A percentile compares a stretch with the other conserved stretches of the same genome.
phyloP scores from a whole-genome alignment of 306 rosid genomes.

The Ceratonia siliqua region DNA sequence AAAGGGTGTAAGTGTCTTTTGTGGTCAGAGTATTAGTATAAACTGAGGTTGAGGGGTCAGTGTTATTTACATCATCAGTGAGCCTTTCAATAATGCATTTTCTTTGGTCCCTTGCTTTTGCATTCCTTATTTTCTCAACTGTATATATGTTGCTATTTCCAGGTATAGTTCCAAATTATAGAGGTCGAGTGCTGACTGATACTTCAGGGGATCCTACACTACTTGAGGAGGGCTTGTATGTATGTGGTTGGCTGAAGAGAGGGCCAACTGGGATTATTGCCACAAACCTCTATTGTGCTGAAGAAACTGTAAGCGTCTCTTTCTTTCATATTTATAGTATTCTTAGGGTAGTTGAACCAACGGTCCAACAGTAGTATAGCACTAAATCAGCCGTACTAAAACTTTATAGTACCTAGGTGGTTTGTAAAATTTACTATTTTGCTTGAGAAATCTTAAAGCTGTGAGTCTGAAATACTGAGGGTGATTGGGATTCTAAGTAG shows the following conservation, averaged over 20 bases:
- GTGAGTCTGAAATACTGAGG: background rate
- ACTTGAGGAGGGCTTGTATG: constrained; percentile 79
- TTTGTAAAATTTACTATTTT: constrained; percentile 1
- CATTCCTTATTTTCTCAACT: background rate
- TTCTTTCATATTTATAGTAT: constrained; percentile 27
- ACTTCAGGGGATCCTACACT: constrained; percentile 43
- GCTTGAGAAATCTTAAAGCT: constrained; percentile 8
- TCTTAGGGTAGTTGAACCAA: constrained; percentile 21
- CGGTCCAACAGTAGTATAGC: background rate
- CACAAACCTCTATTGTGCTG: constrained; percentile 85
- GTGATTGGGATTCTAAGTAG: background rate
- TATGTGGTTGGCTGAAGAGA: constrained; percentile 96
- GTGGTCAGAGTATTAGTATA: background rate
- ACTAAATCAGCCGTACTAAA: background rate
- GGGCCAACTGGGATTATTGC: constrained; percentile 98
- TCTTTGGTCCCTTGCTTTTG: background rate
- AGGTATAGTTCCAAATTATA: constrained; percentile 83
- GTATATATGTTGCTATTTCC: constrained; percentile 33
- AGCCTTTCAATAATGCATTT: background rate
- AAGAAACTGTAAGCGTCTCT: constrained; percentile 74
- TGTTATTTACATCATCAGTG: background rate
- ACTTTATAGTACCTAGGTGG: background rate
- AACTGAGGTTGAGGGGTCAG: background rate
- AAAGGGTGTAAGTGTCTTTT: background rate
- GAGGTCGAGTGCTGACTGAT: constrained; percentile 71